Conservation (phyloP, 163 green algal species). For the Coccomyxa subellipsoidea region DNA sequence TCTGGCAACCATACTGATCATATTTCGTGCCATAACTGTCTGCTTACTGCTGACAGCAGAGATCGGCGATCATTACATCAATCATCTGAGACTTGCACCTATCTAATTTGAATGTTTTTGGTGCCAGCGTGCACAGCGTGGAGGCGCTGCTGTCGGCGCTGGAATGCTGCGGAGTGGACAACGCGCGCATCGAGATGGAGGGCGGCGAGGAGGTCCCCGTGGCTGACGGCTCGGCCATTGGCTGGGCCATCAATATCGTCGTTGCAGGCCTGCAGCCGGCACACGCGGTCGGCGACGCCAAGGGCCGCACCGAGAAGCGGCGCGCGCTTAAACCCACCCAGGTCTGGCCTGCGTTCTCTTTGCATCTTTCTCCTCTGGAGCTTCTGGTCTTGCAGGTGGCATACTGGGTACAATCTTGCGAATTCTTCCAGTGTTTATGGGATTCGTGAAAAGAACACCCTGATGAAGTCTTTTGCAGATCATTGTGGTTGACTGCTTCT, state of each 20-base stretch:
- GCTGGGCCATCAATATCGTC: constrained; percentile 66
- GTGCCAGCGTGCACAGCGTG: constrained; percentile 38
- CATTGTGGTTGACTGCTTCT: too few relatives aligned
- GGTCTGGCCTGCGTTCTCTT: not conserved
- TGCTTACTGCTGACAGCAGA: too few relatives aligned
- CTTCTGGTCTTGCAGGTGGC: too few relatives aligned
- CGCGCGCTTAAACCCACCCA: not conserved
- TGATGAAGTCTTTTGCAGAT: too few relatives aligned
- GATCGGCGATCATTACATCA: too few relatives aligned
- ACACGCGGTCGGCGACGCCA: constrained; percentile 3
- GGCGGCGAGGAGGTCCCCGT: constrained; percentile 76
- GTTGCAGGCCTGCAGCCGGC: constrained; percentile 46
- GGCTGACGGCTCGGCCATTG: constrained; percentile 76
- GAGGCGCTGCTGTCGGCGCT: constrained; percentile 87
- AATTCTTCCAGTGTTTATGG: too few relatives aligned
- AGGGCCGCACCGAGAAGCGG: too few relatives aligned
- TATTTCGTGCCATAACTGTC: too few relatives aligned
- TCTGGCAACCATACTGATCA: too few relatives aligned
- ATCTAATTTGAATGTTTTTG: not conserved
- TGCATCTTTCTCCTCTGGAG: not conserved
- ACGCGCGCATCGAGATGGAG: constrained; percentile 82
- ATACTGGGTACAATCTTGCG: too few relatives aligned
- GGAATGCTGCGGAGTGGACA: constrained; percentile 87
- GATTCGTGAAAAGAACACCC: too few relatives aligned
- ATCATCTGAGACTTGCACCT: not conserved